Conservation (phyloP, 345 rosid genomes). For the Zanthoxylum bungeanum region DNA sequence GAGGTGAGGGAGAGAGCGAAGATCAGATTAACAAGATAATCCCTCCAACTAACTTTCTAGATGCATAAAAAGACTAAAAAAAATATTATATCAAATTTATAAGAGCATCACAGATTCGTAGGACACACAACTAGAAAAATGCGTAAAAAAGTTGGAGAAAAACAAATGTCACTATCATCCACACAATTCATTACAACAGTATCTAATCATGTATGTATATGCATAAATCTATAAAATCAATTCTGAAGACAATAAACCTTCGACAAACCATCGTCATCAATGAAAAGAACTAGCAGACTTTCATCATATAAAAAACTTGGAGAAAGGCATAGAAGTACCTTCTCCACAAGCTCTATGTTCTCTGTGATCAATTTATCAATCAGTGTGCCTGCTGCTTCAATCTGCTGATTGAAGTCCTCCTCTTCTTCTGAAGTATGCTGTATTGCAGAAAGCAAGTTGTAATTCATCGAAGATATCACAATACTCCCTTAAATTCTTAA, state of each 20-base stretch:
- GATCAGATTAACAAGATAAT: no score
- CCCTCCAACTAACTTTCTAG: no score
- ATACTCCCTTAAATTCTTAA: not conserved
- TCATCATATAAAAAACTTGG: not conserved
- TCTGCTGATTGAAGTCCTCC: slow-evolving; percentile 62
- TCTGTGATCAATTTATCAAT: slow-evolving; percentile 73
- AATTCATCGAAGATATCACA: slow-evolving; percentile 1
- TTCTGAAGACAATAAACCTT: not conserved
- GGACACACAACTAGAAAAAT: no score
- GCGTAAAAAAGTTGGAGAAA: no score
- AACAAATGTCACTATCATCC: no score
- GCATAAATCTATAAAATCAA: not conserved
- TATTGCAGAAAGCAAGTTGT: slow-evolving; percentile 17
- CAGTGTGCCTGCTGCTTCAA: slow-evolving; percentile 69
- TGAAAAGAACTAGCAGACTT: not conserved
- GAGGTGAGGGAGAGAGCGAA: no score
- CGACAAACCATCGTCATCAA: not conserved
- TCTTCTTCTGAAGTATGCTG: slow-evolving; percentile 49
- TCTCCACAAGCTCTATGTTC: slow-evolving; percentile 87
- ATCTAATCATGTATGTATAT: not conserved
- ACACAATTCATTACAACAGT: not conserved
- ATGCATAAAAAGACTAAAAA: no score
- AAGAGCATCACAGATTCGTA: no score
- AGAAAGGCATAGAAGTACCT: slow-evolving; percentile 39
- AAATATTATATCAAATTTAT: no score